Conservation (phyloP, 139 green algal species). For the Volvox africanus region DNA sequence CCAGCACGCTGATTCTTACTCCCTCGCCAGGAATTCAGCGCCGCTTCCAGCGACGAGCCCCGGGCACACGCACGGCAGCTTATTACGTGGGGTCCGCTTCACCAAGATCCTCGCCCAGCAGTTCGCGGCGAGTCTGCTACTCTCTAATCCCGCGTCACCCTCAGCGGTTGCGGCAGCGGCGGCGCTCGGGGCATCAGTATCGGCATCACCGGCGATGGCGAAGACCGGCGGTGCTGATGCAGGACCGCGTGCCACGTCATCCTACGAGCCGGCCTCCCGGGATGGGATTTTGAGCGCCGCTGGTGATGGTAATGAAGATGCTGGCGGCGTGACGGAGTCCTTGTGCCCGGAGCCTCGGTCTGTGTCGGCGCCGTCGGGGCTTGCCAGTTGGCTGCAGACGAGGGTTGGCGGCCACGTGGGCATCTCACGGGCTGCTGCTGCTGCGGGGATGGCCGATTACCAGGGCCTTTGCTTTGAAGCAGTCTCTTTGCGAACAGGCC, state of each 20-base stretch:
- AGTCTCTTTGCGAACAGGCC: not conserved
- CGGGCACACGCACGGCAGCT: not conserved
- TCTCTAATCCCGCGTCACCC: not conserved
- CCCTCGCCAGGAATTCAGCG: not conserved
- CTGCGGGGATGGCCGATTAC: not conserved
- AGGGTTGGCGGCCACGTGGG: not conserved
- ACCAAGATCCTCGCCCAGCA: constrained; percentile 21
- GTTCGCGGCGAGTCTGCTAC: not conserved
- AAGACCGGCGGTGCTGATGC: not conserved
- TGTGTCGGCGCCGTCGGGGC: not conserved
- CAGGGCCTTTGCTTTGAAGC: not conserved
- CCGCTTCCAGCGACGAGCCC: not conserved
- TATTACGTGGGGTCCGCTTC: not conserved
- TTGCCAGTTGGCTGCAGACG: not conserved
- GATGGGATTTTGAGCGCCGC: not conserved
- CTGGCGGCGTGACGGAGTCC: not conserved
- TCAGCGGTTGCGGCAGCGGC: not conserved
- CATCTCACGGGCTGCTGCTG: too few relatives aligned
- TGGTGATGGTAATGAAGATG: not conserved
- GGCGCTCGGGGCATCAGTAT: not conserved
- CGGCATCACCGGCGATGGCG: not conserved
- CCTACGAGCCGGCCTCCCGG: not conserved
- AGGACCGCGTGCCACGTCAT: not conserved
- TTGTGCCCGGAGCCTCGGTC: not conserved
- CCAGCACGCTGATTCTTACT: not conserved